A percentile compares a stretch with the other conserved stretches of the same genome.
Conservation (phyloP, 495 filamentous ascomycete genomes). For the Xanthoparmelia taractica region DNA sequence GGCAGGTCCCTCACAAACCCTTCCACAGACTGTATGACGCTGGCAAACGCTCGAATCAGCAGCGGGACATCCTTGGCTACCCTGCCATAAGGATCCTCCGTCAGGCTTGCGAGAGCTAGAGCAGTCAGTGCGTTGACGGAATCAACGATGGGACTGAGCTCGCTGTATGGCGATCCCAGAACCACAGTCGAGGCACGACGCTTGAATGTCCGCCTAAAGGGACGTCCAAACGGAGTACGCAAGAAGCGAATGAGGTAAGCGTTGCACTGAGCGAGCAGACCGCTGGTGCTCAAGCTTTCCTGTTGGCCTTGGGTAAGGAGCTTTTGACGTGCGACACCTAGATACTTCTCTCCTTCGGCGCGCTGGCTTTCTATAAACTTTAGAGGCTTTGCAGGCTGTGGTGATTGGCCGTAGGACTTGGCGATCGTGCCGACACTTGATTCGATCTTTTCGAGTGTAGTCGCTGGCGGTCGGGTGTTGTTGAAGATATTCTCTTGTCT, state of each 20-base stretch:
- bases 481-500: constrained; percentile 54
- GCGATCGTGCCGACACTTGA: constrained; percentile 47
- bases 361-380: constrained; percentile 15
- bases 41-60: constrained; percentile 63
- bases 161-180: constrained; percentile 59
- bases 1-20: constrained; percentile 52
- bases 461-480: constrained; percentile 39
- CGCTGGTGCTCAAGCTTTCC: constrained; percentile 35
- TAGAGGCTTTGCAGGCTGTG: constrained; percentile 23
- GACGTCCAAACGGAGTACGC: constrained; percentile 51
- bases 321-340: constrained; percentile 24
- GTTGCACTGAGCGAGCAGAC: constrained; percentile 34
- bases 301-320: constrained; percentile 41
- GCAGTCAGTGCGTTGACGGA: constrained; percentile 60
- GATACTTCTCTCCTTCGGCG: constrained; percentile 12
- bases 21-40: constrained; percentile 60
- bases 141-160: constrained; percentile 56
- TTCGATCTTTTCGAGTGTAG: constrained; percentile 43
- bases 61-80: constrained; percentile 69
- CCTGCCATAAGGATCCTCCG: constrained; percentile 80
- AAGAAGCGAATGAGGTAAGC: constrained; percentile 36
- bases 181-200: constrained; percentile 54
- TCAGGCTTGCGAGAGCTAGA: constrained; percentile 62
- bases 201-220: constrained; percentile 63
- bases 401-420: constrained; percentile 52